Percentiles rank a stretch among this genome's conserved stretches.
Evolutionary conservation across 2,329 filamentous ascomycete species (phyloP).

Genomic region (Ceratocystis cacaofunesta): DNA sequence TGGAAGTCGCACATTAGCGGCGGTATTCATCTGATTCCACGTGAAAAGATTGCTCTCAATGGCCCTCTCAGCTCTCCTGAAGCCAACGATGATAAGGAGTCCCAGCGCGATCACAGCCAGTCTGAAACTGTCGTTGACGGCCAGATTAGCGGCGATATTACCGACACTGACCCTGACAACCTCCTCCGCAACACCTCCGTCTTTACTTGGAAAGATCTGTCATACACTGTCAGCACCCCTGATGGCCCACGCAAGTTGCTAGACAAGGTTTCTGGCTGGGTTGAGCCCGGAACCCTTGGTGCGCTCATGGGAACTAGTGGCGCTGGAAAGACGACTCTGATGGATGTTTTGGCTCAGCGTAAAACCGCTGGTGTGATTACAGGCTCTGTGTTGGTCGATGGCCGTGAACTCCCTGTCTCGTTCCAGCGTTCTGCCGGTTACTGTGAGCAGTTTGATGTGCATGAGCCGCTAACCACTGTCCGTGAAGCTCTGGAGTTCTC

Average conservation of each 20-base stretch:
- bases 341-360: slow-evolving; percentile 68
- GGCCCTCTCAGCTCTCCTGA: slow-evolving; percentile 20
- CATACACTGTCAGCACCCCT: slow-evolving; percentile 48
- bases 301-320: slow-evolving; percentile 71
- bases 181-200: slow-evolving; percentile 49
- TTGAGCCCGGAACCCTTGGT: slow-evolving; percentile 63
- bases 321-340: slow-evolving; percentile 71
- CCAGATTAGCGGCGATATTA: slow-evolving; percentile 3
- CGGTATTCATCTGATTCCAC: slow-evolving; percentile 44
- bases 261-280: slow-evolving; percentile 69
- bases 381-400: slow-evolving; percentile 64
- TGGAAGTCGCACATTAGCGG: slow-evolving; percentile 42
- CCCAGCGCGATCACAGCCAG: slow-evolving; percentile 20
- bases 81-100: slow-evolving; percentile 34
- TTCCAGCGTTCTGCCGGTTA: slow-evolving; percentile 72
- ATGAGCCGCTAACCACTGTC: slow-evolving; percentile 57
- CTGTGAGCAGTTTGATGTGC: slow-evolving; percentile 68
- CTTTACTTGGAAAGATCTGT: slow-evolving; percentile 61
- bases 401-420: slow-evolving; percentile 51
- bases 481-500: slow-evolving; percentile 63
- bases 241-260: slow-evolving; percentile 52
- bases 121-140: background rate
- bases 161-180: slow-evolving; percentile 18
- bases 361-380: slow-evolving; percentile 63
- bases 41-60: slow-evolving; percentile 36